Evolutionary conservation across 306 rosid species (phyloP), one percentile per base, ranked within the genome.

Genomic region (Cicer arietinum): DNA sequence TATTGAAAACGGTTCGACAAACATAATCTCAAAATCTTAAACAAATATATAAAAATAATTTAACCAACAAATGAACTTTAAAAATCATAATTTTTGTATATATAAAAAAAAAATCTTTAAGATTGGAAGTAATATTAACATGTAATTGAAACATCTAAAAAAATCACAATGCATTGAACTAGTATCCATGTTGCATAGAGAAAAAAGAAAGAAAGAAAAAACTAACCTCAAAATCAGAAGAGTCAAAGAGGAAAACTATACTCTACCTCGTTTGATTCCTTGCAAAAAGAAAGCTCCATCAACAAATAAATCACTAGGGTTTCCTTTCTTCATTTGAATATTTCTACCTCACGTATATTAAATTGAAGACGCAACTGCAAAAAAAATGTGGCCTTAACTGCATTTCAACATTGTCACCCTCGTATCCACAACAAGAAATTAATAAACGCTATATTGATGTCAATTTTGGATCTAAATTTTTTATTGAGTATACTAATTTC

Each of bases 241-340:
- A 57, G 7, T 20, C 14, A 57, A 58, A 58, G 7, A 3, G 16
- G 37, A 18, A 56, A 11, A 14, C 7, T 14, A 7, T 6, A 51
- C 57, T 14, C 7, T 57, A 54, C 60, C 63, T 58, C 64, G 4
- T 11, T 58, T 58, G 9, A 58, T 58, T 10, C 63, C 25, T 63
- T 63, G 69, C 69, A 3, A 63, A 63, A 8, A 63, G 35, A 63
- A 63, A 63, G 69, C 30, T 3, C 35, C 69, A 63, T 41, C 30
- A 61, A 5, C 46, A 61, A 35, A 3, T 13, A 16, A 42, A 43
- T 43, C 39, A 65, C 52, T 65, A 65, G 70, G 70, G 70, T 43
- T 65, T 63, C 30, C 10, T 42, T 42, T 66, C 54, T 66, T 66
- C 54, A 18, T 0, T 43, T 43, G 10, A 66, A 65, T 5, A 57